phyloP scores from a whole-genome alignment of 1,139 yeast genomes.

The Debaryomycetaceae sp. region DNA sequence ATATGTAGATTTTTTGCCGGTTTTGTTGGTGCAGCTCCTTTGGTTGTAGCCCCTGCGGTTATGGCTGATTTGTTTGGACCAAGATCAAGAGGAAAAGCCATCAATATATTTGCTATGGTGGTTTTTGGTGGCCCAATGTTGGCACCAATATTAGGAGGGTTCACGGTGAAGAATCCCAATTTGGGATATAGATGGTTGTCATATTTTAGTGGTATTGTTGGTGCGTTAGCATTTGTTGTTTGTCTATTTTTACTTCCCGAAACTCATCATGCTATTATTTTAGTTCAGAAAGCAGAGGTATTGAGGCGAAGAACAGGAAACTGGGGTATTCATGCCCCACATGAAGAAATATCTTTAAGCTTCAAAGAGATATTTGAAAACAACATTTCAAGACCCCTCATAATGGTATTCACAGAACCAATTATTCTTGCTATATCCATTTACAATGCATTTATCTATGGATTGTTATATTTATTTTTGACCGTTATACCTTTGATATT shows the following conservation, averaged over 20 bases:
- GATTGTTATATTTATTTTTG: constrained; percentile 71
- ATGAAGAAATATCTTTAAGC: constrained; percentile 64
- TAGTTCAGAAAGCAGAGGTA: constrained; percentile 58
- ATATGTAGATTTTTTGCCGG: constrained; percentile 42
- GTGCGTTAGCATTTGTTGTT: constrained; percentile 26
- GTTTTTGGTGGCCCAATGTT: constrained; percentile 47
- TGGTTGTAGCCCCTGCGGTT: constrained; percentile 44
- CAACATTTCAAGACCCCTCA: constrained; percentile 66
- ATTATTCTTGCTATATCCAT: constrained; percentile 64
- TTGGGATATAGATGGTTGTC: constrained; percentile 61
- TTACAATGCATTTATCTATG: constrained; percentile 82
- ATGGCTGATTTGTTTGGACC: constrained; percentile 39
- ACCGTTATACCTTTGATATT: constrained; percentile 81
- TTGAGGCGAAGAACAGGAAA: constrained; percentile 56
- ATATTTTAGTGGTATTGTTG: constrained; percentile 53
- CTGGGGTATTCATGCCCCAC: constrained; percentile 86
- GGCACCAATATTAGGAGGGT: constrained; percentile 40
- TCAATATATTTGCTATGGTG: constrained; percentile 30
- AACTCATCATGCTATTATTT: constrained; percentile 48
- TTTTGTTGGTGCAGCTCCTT: constrained; percentile 39
- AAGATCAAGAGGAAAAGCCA: constrained; percentile 33
- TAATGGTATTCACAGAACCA: constrained; percentile 70
- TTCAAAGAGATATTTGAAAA: constrained; percentile 65
- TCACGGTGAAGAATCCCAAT: constrained; percentile 26
- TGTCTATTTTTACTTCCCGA: constrained; percentile 38